Base-by-base conservation (phyloP, 306 rosid genomes). In the Geum urbanum region DNA sequence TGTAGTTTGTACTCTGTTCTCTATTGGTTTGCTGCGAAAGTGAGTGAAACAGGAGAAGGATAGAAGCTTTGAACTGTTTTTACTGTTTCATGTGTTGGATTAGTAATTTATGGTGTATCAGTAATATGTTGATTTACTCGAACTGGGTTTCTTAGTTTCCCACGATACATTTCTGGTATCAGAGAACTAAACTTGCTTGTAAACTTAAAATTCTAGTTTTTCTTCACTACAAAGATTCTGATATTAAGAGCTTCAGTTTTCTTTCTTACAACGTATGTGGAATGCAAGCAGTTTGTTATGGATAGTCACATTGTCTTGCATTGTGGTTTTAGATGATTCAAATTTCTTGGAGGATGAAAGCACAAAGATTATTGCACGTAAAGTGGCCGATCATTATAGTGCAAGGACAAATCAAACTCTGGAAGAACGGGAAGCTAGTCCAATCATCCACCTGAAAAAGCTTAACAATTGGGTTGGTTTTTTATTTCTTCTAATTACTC, bases 361-460 rank as follows among this genome's bases (percentile, higher is more conserved):
- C 80, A 92, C 97, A 18, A 86, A 92, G 74, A 72, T 61, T 74
- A 85, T 76, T 72, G 89, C 99, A 58, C 86, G 88, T 72, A 94
- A 91, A 84, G 99, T 94, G 72, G 97, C 99, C 6, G 96, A 91
- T 57, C 99, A 94, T 84, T 7, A 48, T 76, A 44, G 46, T 78
- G 92, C 92, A 51, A 85, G 97, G 81, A 88, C 94, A 16, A 92
- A 92, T 75, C 97, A 92, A 77, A 92, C 98, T 20, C 81, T 88
- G 64, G 97, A 92, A 83, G 94, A 90, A 76, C 84, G 97, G 61
- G 97, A 90, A 76, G 86, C 90, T 50, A 92, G 98, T 76, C 96
- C 92, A 8, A 90, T 92, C 20, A 88, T 90, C 76, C 98, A 90
- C 79, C 81, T 92, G 63, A 92, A 92, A 83, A 92, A 92, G 70